Evolutionary conservation across 2,329 filamentous ascomycete genomes (phyloP), one percentile per base, ranked within the genome.

Genomic region (Talaromyces sp.): DNA sequence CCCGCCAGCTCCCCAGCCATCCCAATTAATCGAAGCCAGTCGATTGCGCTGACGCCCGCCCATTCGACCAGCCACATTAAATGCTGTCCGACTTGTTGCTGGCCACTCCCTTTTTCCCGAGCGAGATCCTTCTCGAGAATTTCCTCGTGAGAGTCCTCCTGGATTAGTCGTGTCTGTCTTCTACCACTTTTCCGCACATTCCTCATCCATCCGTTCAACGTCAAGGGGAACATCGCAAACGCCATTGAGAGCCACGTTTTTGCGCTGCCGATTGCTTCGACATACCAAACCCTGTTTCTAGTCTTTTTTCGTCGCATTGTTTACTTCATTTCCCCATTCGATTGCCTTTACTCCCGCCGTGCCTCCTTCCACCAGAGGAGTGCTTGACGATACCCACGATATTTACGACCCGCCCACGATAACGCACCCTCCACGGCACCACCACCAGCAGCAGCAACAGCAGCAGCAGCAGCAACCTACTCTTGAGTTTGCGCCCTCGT

Each of bases 301-400:
- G 56, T 56, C 14, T 31, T 42, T 27, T 36, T 33, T 55, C 27
- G 31, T 73, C 71, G 67, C 68, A 69, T 73, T 79, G 75, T 75
- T 73, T 63, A 70, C 69, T 61, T 66, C 69, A 68, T 59, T 63
- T 42, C 65, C 68, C 62, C 66, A 65, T 58, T 56, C 54, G 28
- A 59, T 65, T 65, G 64, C 63, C 63, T 65, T 65, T 65, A 62
- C 69, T 57, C 65, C 69, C 71, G 70, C 70, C 68, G 78, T 83
- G 81, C 79, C 79, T 76, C 73, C 69, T 69, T 70, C 69, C 70
- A 68, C 67, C 67, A 70, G 66, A 65, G 67, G 69, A 73, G 70
- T 71, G 59, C 74, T 77, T 83, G 74, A 85, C 81, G 81, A 84
- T 75, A 73, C 76, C 74, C 72, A 84, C 82, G 81, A 83, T 67